Conservation (phyloP, 768 basidiomycete genomes). For the Hericium alpestre region DNA sequence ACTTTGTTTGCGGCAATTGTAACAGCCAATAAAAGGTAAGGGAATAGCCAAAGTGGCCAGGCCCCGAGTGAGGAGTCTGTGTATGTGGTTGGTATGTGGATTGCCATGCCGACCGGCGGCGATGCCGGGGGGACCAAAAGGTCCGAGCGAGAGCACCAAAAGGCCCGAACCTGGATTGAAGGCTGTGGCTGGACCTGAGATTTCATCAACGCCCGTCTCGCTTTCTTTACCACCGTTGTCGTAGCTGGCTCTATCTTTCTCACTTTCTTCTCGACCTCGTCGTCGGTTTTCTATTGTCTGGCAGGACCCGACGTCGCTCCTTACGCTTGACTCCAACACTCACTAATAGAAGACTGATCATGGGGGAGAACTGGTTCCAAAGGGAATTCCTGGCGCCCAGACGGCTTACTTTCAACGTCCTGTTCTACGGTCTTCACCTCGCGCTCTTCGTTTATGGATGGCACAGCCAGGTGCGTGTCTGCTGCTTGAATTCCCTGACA, state of each 20-base stretch:
- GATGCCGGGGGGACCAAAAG: no score
- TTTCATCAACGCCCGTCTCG: slow-evolving; percentile 2
- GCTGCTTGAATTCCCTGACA: background rate
- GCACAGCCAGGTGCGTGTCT: slow-evolving; percentile 57
- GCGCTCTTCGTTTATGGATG: slow-evolving; percentile 79
- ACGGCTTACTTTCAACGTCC: slow-evolving; percentile 60
- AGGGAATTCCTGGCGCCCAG: slow-evolving; percentile 55
- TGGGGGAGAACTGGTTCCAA: slow-evolving; percentile 65
- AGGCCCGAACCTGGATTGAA: background rate
- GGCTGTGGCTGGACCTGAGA: background rate
- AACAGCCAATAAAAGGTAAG: no score
- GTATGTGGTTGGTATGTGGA: no score
- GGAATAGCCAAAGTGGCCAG: background rate
- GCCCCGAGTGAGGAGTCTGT: background rate
- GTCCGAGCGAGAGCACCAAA: background rate
- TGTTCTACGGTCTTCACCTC: slow-evolving; percentile 75
- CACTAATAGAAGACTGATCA: slow-evolving; percentile 21
- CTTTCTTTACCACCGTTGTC: slow-evolving; percentile 10
- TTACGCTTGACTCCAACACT: slow-evolving; percentile 15
- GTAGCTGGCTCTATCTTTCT: slow-evolving; percentile 15
- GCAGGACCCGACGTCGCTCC: slow-evolving; percentile 41
- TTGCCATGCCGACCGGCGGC: background rate
- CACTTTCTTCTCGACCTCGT: slow-evolving; percentile 4
- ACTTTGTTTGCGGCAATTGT: no score
- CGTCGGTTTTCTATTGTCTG: slow-evolving; percentile 23